A percentile compares a stretch with the other conserved stretches of the same genome.
Conservation (phyloP, 2,329 filamentous ascomycete genomes). For the Colletotrichum acutatum region DNA sequence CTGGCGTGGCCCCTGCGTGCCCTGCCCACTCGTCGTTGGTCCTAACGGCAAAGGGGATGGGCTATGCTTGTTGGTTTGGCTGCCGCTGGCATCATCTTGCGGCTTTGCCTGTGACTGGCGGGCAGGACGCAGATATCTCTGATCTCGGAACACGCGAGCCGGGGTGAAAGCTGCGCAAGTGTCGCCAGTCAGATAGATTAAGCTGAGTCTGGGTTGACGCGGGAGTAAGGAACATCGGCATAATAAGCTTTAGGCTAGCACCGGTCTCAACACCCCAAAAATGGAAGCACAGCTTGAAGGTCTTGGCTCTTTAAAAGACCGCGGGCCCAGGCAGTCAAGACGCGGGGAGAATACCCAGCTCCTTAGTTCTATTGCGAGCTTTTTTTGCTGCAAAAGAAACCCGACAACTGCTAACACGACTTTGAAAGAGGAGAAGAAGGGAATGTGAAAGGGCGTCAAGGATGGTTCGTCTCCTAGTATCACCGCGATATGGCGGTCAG, state of each 20-base stretch:
- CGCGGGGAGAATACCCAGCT: too few relatives aligned
- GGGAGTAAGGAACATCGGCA: not conserved
- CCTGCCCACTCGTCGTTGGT: not conserved
- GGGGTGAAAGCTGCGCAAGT: not conserved
- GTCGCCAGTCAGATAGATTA: constrained; percentile 16
- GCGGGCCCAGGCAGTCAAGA: not conserved
- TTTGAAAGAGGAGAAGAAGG: not conserved
- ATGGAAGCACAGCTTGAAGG: not conserved
- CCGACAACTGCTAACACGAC: not conserved
- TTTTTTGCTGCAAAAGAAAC: not conserved
- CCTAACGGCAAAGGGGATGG: constrained; percentile 14
- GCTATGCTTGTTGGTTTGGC: not conserved
- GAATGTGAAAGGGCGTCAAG: not conserved
- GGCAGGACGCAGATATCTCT: not conserved
- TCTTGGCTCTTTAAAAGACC: constrained; percentile 1
- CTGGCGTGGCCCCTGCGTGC: constrained; percentile 1
- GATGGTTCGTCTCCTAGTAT: constrained; percentile 22
- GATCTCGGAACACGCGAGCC: constrained; percentile 6
- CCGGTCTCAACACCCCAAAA: not conserved
- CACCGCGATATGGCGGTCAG: constrained; percentile 17
- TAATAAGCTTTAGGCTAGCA: constrained; percentile 22
- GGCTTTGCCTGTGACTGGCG: not conserved
- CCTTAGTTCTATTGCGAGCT: not conserved
- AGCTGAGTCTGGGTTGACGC: not conserved
- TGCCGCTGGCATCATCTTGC: not conserved